Evolutionary conservation across 1,284 basidiomycete genomes (phyloP), one percentile per base, ranked within the genome.

Genomic region (Porogramme epimiltina): DNA sequence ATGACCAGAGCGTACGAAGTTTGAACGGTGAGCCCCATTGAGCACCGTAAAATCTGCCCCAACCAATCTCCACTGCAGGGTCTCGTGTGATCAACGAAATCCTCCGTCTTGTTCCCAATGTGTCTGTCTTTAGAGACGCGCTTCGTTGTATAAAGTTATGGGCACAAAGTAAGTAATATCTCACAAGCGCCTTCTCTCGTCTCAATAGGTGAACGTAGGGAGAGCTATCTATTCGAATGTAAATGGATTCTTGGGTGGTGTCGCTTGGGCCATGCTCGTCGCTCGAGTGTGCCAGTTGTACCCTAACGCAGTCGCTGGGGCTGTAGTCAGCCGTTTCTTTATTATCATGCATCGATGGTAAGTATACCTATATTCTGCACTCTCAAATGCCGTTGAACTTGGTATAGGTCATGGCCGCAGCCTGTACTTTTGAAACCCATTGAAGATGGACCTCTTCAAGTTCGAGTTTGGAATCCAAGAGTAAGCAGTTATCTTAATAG

Each of bases 351-450:
- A 93, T 67, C 91, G 95, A 75, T 98, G 95, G 95, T 91, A 53
- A 45, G 86, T 71, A 23, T 42, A 13, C 28, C 6, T 31, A 13
- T 13, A 31, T 31, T n/a, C 97, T 13, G 95, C 99, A 11, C 78
- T 99, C 42, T 76, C 99, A 54, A 97, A 96, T 68, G 91, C 93
- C 68, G 98, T 99, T 51, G 95, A 98, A 68, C 91, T 96, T 59
- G 95, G 95, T n/a, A n/a, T n/a, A 95, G 92, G 92, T 83, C 89
- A 56, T 99, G 96, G 96, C 96, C 97, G 8, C 93, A 97, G 66
- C 97, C 97, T 13, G 95, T 99, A 11, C 78, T 99, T 42, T 76
- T 99, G 55, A 97, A 96, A 68, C 91, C 93, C 68, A 98, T 99
- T 51, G 95, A 98, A 68, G 91, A 96, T 59, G 95, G 95, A 0